Evolutionary conservation across 148 eudicot genomes (phyloP), one percentile per base, ranked within the genome.

Genomic region (Pouteria glomerata): DNA sequence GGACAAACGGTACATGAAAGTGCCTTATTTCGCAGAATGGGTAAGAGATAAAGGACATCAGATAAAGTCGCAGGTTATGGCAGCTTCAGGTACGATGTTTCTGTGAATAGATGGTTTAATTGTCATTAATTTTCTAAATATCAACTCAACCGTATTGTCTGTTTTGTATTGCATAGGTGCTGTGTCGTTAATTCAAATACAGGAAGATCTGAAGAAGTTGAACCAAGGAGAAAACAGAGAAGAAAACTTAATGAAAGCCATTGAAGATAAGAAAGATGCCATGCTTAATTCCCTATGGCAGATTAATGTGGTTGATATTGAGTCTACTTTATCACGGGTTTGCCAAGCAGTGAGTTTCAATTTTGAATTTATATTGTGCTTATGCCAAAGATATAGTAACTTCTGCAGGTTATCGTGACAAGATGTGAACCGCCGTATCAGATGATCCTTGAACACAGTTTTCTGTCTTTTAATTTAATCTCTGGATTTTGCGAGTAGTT

Each of bases 1-100:
- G 84, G 88, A 88, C 45, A 93, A 83, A 74, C 78, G 84, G 59
- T 89, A 56, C 62, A 75, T 94, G 77, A 89, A 80, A 79, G 98
- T 89, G 53, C 97, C 98, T 47, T 94, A 84, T 84, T 30, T 91
- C 77, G 97, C 97, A 41, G 98, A 94, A 81, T 94, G 98, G 98
- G 97, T 91, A 8, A 79, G 98, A 66, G 96, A 89, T 80, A 94
- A 91, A 82, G 92, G 96, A 60, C 98, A 94, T 79, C 76, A 73
- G 74, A 86, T 91, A 73, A 94, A 87, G 69, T 91, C 98, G 19
- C 95, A 94, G 66, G 92, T 86, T 76, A 79, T 80, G 79, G 97
- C 97, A 48, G 93, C 98, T 76, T 88, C 92, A 81, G 98, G 98
- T 94, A 81, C 29, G 29, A 73, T 62, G 48, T 2, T 73, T 44